phyloP scores from a whole-genome alignment of 2,329 filamentous ascomycete species.

The Leptodontidium sp. region DNA sequence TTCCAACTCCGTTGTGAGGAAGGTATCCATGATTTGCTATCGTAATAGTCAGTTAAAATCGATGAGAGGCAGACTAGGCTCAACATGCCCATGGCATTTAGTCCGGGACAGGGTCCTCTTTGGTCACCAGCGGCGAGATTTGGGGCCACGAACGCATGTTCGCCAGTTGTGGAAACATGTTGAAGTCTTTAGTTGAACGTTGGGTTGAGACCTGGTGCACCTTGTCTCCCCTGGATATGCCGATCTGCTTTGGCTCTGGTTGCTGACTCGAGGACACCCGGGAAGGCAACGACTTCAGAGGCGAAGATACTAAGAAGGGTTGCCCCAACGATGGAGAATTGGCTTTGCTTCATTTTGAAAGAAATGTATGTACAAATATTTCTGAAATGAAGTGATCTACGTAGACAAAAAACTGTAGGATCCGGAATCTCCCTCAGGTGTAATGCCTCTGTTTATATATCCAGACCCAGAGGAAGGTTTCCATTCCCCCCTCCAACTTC shows the following conservation, averaged over 20 bases:
- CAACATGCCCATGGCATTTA: slow-evolving; percentile 47
- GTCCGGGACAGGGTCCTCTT: slow-evolving; percentile 45
- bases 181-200: slow-evolving; percentile 24
- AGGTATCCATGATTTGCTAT: slow-evolving; percentile 51
- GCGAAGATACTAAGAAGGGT: slow-evolving; percentile 23
- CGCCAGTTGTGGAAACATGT: slow-evolving; percentile 39
- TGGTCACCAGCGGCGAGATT: slow-evolving; percentile 42
- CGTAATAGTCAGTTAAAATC: neutral
- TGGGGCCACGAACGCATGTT: slow-evolving; percentile 49
- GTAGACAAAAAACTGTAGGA: neutral
- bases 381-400: neutral
- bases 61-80: no score
- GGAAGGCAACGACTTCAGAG: slow-evolving; percentile 32
- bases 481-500: neutral
- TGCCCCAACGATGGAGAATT: slow-evolving; percentile 13
- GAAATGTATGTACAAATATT: neutral
- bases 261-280: slow-evolving; percentile 31
- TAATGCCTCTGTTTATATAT: slow-evolving; percentile 1
- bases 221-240: slow-evolving; percentile 14
- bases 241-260: slow-evolving; percentile 26
- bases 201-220: slow-evolving; percentile 8
- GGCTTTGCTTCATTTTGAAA: slow-evolving; percentile 29
- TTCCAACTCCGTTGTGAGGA: slow-evolving; percentile 41
- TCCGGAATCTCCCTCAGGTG: neutral
- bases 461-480: neutral